phyloP scores from a whole-genome alignment of 1,139 yeast genomes.

The Taphrina populina region DNA sequence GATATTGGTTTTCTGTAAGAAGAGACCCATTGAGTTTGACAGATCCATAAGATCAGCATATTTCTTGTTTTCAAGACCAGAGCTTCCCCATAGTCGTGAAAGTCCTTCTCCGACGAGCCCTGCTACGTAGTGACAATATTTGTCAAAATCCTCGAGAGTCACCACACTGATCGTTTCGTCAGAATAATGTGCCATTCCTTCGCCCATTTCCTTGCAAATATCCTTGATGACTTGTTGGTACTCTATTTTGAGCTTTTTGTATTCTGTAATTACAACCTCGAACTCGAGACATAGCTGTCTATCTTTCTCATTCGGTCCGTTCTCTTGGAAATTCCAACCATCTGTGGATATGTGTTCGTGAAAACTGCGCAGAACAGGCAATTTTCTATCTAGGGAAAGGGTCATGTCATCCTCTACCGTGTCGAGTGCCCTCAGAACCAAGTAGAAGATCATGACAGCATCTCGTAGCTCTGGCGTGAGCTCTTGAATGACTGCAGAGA shows the following conservation, averaged over 20 bases:
- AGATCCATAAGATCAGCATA: conserved; percentile 28
- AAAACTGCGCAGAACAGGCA: conserved; percentile 72
- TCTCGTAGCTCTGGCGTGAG: conserved; percentile 85
- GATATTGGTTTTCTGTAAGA: conserved; percentile 91
- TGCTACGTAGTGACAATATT: conserved; percentile 95
- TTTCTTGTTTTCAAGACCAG: conserved; percentile 49
- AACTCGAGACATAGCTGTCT: conserved; percentile 75
- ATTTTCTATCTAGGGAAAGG: conserved; percentile 64
- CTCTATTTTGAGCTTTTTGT: conserved; percentile 66
- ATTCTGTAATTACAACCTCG: conserved; percentile 65
- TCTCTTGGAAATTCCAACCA: conserved; percentile 78
- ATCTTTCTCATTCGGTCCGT: conserved; percentile 75
- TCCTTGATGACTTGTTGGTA: conserved; percentile 77
- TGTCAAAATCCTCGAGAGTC: conserved; percentile 77
- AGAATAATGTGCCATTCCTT: conserved; percentile 96
- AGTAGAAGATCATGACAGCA: conserved; percentile 77
- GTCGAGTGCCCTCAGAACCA: conserved; percentile 85
- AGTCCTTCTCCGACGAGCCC: conserved; percentile 97
- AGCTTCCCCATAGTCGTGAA: conserved; percentile 72
- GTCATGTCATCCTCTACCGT: conserved; percentile 98
- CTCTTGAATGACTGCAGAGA: conserved; percentile 87
- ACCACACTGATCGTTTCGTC: conserved; percentile 69
- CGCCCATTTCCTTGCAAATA: conserved; percentile 83
- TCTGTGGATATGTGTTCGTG: conserved; percentile 58
- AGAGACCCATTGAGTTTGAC: conserved; percentile 88